A percentile compares a stretch with the other conserved stretches of the same genome.
Evolutionary conservation across 768 basidiomycete genomes (phyloP).

Genomic region (Dioszegia crocea): DNA sequence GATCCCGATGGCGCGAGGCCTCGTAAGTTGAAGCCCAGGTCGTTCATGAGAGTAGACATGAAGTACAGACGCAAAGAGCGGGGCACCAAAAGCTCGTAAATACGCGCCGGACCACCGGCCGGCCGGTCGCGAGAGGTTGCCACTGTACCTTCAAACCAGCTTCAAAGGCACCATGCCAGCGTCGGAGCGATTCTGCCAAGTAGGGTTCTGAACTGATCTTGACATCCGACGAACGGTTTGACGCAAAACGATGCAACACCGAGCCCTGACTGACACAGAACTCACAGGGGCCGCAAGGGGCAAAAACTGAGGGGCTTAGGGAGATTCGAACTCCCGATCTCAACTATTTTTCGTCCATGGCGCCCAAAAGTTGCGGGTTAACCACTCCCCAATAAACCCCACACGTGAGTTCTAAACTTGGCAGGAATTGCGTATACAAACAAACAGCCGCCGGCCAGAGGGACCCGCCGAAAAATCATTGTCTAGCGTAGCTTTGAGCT

Average conservation of each 20-base stretch:
- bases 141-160: too few relatives aligned
- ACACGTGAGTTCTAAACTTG: neutral
- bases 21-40: neutral
- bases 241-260: too few relatives aligned
- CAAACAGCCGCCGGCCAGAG: too few relatives aligned
- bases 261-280: too few relatives aligned
- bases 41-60: neutral
- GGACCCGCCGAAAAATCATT: too few relatives aligned
- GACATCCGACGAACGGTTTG: too few relatives aligned
- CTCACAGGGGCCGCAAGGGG: neutral
- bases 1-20: conserved; percentile 14
- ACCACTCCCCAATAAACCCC: conserved; percentile 14
- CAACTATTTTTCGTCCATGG: neutral
- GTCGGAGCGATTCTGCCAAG: too few relatives aligned
- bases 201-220: too few relatives aligned
- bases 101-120: neutral
- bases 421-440: neutral
- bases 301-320: conserved; percentile 9
- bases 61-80: neutral
- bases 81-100: neutral
- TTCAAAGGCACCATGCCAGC: too few relatives aligned
- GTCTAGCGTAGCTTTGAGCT: too few relatives aligned
- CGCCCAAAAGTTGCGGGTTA: conserved; percentile 13
- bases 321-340: conserved; percentile 14
- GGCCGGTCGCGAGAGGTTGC: too few relatives aligned